phyloP scores from a whole-genome alignment of 2,329 filamentous ascomycete species.

The Pseudocercospora pini-densiflorae region DNA sequence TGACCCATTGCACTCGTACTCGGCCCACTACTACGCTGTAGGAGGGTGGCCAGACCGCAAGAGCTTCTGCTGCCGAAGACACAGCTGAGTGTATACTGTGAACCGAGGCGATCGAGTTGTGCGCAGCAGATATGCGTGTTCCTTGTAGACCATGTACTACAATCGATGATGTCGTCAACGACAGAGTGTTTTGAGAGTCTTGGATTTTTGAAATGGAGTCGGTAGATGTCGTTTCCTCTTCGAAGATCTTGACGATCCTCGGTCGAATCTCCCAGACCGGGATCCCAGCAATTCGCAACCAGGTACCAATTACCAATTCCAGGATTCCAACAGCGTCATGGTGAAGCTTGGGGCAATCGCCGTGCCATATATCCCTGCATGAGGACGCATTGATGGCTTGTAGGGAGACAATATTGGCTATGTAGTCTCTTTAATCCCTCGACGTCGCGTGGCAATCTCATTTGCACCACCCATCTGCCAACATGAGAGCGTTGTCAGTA shows the following conservation, averaged over 20 bases:
- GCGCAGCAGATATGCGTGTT: not conserved
- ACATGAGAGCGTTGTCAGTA: slow-evolving; percentile 8
- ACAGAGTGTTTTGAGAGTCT: not conserved
- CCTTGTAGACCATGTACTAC: not conserved
- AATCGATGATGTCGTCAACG: not conserved
- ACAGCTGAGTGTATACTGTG: not conserved
- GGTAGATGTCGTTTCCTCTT: not conserved
- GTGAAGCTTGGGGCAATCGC: not conserved
- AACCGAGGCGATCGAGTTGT: not conserved
- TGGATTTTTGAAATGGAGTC: not conserved
- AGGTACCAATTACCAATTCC: not conserved
- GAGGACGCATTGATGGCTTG: not conserved
- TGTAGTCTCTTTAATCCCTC: not conserved
- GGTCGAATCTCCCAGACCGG: not conserved
- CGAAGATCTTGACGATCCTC: not conserved
- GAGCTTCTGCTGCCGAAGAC: not conserved
- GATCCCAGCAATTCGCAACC: not conserved
- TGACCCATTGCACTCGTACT: not conserved
- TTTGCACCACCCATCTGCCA: slow-evolving; percentile 16
- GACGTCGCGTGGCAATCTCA: slow-evolving; percentile 5
- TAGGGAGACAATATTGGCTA: not conserved
- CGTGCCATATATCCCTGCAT: not conserved
- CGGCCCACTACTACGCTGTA: not conserved
- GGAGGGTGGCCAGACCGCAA: not conserved
- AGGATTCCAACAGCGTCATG: not conserved